Percentiles rank a stretch among this genome's conserved stretches.
Evolutionary conservation across 805 yeast species (phyloP).

Genomic region (Candida maltosa): DNA sequence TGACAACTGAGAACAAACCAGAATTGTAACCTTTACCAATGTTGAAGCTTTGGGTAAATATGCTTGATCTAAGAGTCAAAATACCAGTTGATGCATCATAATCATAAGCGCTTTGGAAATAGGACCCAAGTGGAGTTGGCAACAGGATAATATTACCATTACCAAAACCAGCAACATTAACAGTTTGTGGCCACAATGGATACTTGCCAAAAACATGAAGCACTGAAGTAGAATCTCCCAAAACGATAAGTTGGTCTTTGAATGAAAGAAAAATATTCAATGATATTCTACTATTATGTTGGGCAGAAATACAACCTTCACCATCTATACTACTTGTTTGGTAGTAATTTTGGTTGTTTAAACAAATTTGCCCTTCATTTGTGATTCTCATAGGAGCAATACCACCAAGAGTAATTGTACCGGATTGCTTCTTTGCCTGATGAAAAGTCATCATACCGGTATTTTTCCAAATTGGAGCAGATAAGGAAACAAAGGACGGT

Average conservation of each 20-base stretch:
- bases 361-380: conserved; percentile 23
- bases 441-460: conserved; percentile 19
- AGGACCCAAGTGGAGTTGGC: conserved; percentile 3
- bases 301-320: conserved; percentile 21
- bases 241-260: no score
- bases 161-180: conserved; percentile 25
- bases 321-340: conserved; percentile 19
- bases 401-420: conserved; percentile 8
- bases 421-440: conserved; percentile 18
- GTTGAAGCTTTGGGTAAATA: conserved; percentile 1
- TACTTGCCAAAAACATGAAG: conserved; percentile 14
- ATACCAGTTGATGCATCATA: conserved; percentile 1
- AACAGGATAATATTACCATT: conserved; percentile 16
- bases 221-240: conserved; percentile 13
- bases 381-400: conserved; percentile 14
- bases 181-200: conserved; percentile 15
- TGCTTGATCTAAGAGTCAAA: neutral
- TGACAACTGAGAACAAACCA: neutral
- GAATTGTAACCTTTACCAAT: conserved; percentile 5
- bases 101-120: neutral
- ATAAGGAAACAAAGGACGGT: conserved; percentile 9
- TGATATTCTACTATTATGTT: conserved; percentile 13
- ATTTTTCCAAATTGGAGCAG: conserved; percentile 17
- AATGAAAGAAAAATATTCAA: conserved; percentile 9
- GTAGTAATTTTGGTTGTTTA: conserved; percentile 16